Conservation (phyloP, 331 rosid genomes). For the Spiraea crenata region DNA sequence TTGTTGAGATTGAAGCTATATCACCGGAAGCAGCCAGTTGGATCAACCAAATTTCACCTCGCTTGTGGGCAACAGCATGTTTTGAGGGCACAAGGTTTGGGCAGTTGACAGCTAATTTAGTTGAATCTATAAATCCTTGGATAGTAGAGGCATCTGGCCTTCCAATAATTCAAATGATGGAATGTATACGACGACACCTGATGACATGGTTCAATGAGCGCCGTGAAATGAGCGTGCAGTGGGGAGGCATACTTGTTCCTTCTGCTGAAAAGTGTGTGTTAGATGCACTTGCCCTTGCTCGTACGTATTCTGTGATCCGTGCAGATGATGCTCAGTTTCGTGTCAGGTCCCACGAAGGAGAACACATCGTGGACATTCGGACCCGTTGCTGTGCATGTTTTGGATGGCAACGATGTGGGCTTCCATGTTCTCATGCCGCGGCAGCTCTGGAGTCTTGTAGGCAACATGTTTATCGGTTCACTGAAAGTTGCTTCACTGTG, state of each 20-base stretch:
- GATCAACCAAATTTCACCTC: slow-evolving; percentile 44
- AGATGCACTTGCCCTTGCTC: slow-evolving; percentile 41
- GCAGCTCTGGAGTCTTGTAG: slow-evolving; percentile 51
- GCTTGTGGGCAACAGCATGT: slow-evolving; percentile 51
- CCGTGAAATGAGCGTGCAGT: slow-evolving; percentile 53
- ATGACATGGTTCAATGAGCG: slow-evolving; percentile 56
- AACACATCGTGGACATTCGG: slow-evolving; percentile 38
- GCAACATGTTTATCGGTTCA: slow-evolving; percentile 54
- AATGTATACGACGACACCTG: slow-evolving; percentile 41
- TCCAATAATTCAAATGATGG: slow-evolving; percentile 57
- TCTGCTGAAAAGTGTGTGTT: slow-evolving; percentile 38
- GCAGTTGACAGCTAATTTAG: slow-evolving; percentile 40
- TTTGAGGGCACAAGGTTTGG: slow-evolving; percentile 58
- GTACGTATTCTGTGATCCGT: slow-evolving; percentile 25
- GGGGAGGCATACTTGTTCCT: slow-evolving; percentile 49
- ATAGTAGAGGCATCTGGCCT: slow-evolving; percentile 49
- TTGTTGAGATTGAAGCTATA: slow-evolving; percentile 39
- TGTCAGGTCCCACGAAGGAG: slow-evolving; percentile 30
- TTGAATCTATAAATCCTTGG: slow-evolving; percentile 36
- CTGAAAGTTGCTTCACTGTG: slow-evolving; percentile 56
- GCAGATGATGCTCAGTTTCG: slow-evolving; percentile 47
- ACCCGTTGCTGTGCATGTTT: slow-evolving; percentile 44
- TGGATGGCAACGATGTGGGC: slow-evolving; percentile 57
- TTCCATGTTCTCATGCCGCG: slow-evolving; percentile 62
- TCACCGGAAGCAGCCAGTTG: slow-evolving; percentile 53